A percentile compares a stretch with the other conserved stretches of the same genome.
Conservation (phyloP, 2,329 filamentous ascomycete species). For the Fonsecaea pugnacius region DNA sequence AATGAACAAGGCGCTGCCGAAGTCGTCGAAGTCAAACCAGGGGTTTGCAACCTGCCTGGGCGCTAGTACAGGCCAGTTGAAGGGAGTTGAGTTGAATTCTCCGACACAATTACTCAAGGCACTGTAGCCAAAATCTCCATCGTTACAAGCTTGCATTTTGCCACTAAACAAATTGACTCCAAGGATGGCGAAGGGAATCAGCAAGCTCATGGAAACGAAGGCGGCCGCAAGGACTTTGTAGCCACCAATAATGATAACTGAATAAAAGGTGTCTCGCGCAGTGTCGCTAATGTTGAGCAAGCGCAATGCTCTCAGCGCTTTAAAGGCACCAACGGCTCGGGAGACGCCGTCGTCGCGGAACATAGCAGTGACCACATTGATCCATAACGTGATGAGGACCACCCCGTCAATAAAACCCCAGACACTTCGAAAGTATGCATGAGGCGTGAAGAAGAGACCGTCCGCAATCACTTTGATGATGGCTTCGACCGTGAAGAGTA, state of each 20-base stretch:
- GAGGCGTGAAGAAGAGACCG: slow-evolving; percentile 94
- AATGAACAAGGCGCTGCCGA: slow-evolving; percentile 89
- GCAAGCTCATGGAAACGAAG: slow-evolving; percentile 88
- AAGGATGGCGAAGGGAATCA: slow-evolving; percentile 97
- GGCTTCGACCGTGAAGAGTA: slow-evolving; percentile 84
- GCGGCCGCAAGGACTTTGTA: slow-evolving; percentile 93
- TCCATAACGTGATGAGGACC: slow-evolving; percentile 90
- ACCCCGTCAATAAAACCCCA: slow-evolving; percentile 96
- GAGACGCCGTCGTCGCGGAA: slow-evolving; percentile 82
- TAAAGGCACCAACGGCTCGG: slow-evolving; percentile 92
- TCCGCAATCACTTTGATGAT: slow-evolving; percentile 92
- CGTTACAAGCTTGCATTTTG: slow-evolving; percentile 79
- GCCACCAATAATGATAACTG: slow-evolving; percentile 88
- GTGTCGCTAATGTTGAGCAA: slow-evolving; percentile 96
- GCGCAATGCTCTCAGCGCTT: slow-evolving; percentile 87
- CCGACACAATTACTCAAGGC: slow-evolving; percentile 75
- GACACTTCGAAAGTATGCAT: slow-evolving; percentile 93
- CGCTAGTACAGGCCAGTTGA: slow-evolving; percentile 80
- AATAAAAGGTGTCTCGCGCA: slow-evolving; percentile 93
- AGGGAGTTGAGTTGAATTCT: slow-evolving; percentile 78
- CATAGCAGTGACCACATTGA: slow-evolving; percentile 85
- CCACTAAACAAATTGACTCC: slow-evolving; percentile 92
- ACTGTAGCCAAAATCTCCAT: slow-evolving; percentile 54
- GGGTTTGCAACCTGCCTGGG: slow-evolving; percentile 80
- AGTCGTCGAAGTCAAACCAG: slow-evolving; percentile 92